Base-by-base conservation (phyloP, 106 monocot genomes). In the Hemerocallis citrina region DNA sequence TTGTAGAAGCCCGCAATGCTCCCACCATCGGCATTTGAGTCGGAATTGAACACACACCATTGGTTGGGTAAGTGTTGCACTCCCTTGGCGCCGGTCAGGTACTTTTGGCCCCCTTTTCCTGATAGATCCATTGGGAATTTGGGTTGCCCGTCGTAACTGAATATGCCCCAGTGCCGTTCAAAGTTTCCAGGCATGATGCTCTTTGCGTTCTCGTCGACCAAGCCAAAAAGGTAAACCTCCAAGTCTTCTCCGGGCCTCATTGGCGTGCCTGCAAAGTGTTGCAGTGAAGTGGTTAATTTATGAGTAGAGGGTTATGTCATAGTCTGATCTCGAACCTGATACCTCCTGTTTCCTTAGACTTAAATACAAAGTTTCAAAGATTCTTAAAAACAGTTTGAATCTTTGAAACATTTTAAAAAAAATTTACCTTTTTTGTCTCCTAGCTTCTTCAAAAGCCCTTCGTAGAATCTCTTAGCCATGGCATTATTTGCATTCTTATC, bases 101-200 rank as follows among this genome's bases (percentile, higher is more conserved):
- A 60, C 67, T 62, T 72, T 46, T 67, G 57, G 27, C 70, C 7
- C 8, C 78, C 77, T 32, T 73, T 61, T 0, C 89, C 89, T 10
- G 77, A 40, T 6, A 94, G 63, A 51, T 94, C 94, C 77, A 94
- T 75, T 5, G 77, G 70, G 41, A 94, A 89, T 74, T 94, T 94
- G 5, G 89, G 94, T 72, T 55, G 68, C 0, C 83, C 89, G 43
- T 94, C 89, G 63, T 83, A 89, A 40, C 62, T 42, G 59, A 94
- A 78, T 13, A 94, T 65, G 6, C 94, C 94, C 94, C 94, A 94
- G 64, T 94, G 94, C n/a, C 94, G 68, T 70, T 94, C 94, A 59
- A 94, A 94, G 59, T 75, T 44, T 1, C 94, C 94, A 1, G 94
- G 94, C 0, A 64, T 48, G 0, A 86, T 55, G 75, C 89, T 94